These are phyloP conservation scores for Mortierella sp. DNA, from an alignment of 371 early-diverging fungal species.

Conservation along the genomic window DNA sequence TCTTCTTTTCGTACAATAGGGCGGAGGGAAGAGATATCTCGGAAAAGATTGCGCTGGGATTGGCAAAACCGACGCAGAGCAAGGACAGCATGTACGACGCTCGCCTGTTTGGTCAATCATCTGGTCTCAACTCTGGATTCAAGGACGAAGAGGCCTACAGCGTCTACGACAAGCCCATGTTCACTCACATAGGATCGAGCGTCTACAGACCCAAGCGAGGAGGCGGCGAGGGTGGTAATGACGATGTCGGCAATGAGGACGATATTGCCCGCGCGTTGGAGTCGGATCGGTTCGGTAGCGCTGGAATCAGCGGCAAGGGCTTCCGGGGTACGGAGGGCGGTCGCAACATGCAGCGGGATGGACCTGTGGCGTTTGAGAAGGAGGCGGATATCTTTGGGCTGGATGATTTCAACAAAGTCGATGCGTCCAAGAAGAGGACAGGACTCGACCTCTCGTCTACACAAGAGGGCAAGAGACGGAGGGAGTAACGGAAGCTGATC, in stretches of 20 bases:
- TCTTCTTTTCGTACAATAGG: conserved; percentile 39
- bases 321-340: conserved; percentile 79
- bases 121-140: conserved; percentile 90
- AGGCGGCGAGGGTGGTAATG: conserved; percentile 73
- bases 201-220: conserved; percentile 87
- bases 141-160: conserved; percentile 90
- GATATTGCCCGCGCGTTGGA: conserved; percentile 78
- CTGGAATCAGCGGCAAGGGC: conserved; percentile 63
- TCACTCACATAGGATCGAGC: conserved; percentile 75
- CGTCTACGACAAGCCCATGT: conserved; percentile 93
- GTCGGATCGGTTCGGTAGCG: conserved; percentile 75
- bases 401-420: conserved; percentile 65
- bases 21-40: conserved; percentile 93
- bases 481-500: conserved; percentile 12
- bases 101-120: conserved; percentile 92
- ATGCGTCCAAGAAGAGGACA: conserved; percentile 47
- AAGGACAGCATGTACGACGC: conserved; percentile 95
- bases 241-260: conserved; percentile 77
- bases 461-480: conserved; percentile 50
- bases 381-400: conserved; percentile 72
- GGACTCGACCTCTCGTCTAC: conserved; percentile 35
- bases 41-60: conserved; percentile 97
- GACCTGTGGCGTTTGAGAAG: conserved; percentile 96
- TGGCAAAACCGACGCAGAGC: conserved; percentile 90
- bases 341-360: conserved; percentile 64